These are phyloP conservation scores for Trametes hirsuta DNA, from an alignment of 1,284 basidiomycete genomes.

Conservation along the genomic window DNA sequence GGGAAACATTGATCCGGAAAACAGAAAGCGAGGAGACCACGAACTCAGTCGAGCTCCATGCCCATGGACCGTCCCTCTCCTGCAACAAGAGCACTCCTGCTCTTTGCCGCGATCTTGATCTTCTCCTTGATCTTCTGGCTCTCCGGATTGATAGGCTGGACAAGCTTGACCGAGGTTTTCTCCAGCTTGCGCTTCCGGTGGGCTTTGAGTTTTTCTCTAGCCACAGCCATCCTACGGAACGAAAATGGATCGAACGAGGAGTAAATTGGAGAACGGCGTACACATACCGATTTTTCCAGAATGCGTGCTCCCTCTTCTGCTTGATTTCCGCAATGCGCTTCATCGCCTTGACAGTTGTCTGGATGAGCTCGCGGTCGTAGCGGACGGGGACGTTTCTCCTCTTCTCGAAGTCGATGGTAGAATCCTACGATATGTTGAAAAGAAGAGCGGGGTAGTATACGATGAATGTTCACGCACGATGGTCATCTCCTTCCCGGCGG, in stretches of 20 bases:
- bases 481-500: conserved; percentile 99
- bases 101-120: conserved; percentile 76
- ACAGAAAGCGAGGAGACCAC: not conserved
- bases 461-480: conserved; percentile 62
- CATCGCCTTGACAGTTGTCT: conserved; percentile 97
- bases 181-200: conserved; percentile 69
- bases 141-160: conserved; percentile 64
- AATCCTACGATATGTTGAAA: conserved; percentile 65
- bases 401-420: conserved; percentile 99
- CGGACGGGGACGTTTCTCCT: conserved; percentile 97
- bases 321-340: conserved; percentile 95
- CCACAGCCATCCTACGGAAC: conserved; percentile 73
- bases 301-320: conserved; percentile 89
- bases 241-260: not conserved
- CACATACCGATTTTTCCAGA: conserved; percentile 90
- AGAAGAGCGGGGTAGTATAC: not conserved
- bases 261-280: conserved; percentile 3
- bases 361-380: conserved; percentile 94
- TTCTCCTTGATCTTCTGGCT: conserved; percentile 68
- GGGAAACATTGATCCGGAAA: not conserved
- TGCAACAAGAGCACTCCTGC: conserved; percentile 72
- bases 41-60: conserved; percentile 74
- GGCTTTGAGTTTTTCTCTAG: conserved; percentile 70
- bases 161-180: conserved; percentile 68
- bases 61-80: conserved; percentile 81